Evolutionary conservation across 1,284 basidiomycete genomes (phyloP).

Genomic region (Papiliotrema nemorosa): DNA sequence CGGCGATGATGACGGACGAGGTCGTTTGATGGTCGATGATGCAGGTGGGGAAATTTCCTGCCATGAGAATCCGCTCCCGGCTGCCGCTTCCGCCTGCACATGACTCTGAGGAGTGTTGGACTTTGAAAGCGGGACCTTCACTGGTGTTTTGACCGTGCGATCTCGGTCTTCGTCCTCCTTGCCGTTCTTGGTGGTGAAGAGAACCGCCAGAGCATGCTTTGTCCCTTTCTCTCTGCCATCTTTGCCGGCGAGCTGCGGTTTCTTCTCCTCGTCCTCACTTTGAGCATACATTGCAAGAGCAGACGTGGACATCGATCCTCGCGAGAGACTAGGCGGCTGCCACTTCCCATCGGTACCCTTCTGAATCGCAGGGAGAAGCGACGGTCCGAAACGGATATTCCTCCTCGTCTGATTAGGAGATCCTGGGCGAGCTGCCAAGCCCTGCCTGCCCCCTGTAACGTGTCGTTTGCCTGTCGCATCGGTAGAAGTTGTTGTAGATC

Average conservation of each 20-base stretch:
- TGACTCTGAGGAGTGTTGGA: background rate
- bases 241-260: no score
- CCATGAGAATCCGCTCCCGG: background rate
- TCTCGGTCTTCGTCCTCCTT: background rate
- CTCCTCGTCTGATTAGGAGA: conserved; percentile 14
- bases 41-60: background rate
- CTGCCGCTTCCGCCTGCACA: background rate
- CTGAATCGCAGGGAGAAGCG: conserved; percentile 23
- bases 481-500: background rate
- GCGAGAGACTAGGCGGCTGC: conserved; percentile 37
- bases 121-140: no score
- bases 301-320: conserved; percentile 36
- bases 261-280: conserved; percentile 9
- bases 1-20: background rate
- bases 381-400: conserved; percentile 18
- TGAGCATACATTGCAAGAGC: conserved; percentile 18
- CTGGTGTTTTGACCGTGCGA: background rate
- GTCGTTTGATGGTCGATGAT: background rate
- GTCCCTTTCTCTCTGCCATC: conserved; percentile 2
- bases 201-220: conserved; percentile 13
- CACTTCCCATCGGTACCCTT: conserved; percentile 32
- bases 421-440: conserved; percentile 4
- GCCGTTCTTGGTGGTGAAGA: conserved; percentile 12
- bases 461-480: background rate
- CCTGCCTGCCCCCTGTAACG: background rate